Base-by-base conservation (phyloP, 2,329 filamentous ascomycete species). In the Mollisiaceae sp. region DNA sequence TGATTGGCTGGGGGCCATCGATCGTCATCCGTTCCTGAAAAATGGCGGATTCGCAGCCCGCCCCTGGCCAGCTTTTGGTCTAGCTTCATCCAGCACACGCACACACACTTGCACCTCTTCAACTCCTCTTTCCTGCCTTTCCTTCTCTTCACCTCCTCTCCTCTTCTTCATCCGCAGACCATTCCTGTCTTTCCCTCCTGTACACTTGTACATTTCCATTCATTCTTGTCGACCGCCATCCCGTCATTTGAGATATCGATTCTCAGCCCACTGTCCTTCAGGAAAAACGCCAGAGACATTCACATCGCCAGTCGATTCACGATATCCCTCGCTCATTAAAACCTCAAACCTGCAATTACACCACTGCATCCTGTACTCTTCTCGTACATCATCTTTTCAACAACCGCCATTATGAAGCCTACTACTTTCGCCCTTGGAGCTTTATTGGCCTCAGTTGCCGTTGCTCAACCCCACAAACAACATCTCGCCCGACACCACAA, bases 381-480 rank as follows among this genome's bases (percentile, higher is more conserved):
- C 50, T 54, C 50, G 50, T 54, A 54, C 50, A 54, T 24, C 50
- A 54, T 24, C 50, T 54, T 54, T 50, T 50, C 20, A 3, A 5
- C 43, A 24, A 52, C 24, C 27, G 35, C 38, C 73, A 78, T 69
- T 67, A 78, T 79, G 77, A 78, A 77, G 73, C 73, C 73, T 47
- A 67, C 72, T 63, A 75, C 68, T 64, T 63, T 78, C 61, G 56
- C 73, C 47, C 68, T 75, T 39, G 70, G 68, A 39, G 73, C 73
- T 39, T 62, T 73, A 56, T 59, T 77, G 66, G 70, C 72, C 65
- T 65, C 73, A 35, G 67, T 70, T 59, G 71, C 68, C 55, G 64
- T 69, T 58, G 75, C 77, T 35, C 75, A 77, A 66, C 77, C 76
- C 35, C 71, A 78, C 58, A 72, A 75, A 69, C 78, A 79, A 67